Base-by-base conservation (phyloP, 305 asterid species). In the Ruellia speciosa region DNA sequence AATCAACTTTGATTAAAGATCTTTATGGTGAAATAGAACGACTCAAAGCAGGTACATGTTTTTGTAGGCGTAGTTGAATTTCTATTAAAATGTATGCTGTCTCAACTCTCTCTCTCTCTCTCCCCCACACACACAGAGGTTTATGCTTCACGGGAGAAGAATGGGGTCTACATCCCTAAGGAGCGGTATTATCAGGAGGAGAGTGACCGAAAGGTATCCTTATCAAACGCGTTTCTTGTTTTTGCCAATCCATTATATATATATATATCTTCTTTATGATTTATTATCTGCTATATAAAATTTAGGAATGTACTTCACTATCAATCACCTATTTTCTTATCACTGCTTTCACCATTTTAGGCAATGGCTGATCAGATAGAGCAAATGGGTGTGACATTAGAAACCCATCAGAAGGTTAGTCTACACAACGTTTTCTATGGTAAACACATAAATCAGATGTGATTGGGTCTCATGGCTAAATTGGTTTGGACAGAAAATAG, bases 1-100 rank as follows among this genome's bases (percentile, higher is more conserved):
- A 86, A 76, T 71, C 96, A 35, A 82, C 96, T 37, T 77, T 87
- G 33, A 87, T 84, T 54, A 87, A 87, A 72, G 96, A 84, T 66
- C 90, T 87, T 39, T 84, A 87, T 19, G 94, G 92, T 58, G 96
- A 87, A 79, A 87, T 87, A 70, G 96, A 87, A 41, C 74, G 92
- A 62, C 94, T 87, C 39, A 87, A 87, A 74, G 69, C 84, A 68
- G 96, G 96, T 82, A 28, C 56, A 33, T n/a, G 31, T 34, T 28
- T 14, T 19, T 40, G 7, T 50, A 6, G 57, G 35, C 48, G n/a
- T 37, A 56, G 20, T 52, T 24, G 52, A 18, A 15, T 28, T 59
- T 55, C 60, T 46, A 18, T 20, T 48, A 16, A 49, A 24, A 12
- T 17, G 11, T 45, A 34, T 14, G 34, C 16, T 18, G 9, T 57